Percentiles rank a stretch among this genome's conserved stretches.
Evolutionary conservation across 176 grass and related monocot species (phyloP).

Genomic region (Echinochloa phyllopogon): DNA sequence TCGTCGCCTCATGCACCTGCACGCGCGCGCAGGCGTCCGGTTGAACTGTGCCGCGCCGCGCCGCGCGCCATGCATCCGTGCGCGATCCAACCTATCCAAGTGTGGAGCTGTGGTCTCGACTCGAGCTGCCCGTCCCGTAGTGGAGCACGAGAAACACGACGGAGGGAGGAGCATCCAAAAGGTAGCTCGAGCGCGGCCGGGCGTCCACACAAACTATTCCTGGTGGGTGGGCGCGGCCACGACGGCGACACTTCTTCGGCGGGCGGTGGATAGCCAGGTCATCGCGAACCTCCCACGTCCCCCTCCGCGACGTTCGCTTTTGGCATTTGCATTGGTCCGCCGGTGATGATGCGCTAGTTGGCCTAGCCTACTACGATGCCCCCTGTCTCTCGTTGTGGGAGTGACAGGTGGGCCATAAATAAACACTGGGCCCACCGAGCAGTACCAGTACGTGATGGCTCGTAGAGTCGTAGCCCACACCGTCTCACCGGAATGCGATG

Average conservation of each 20-base stretch:
- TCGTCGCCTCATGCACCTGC: no score
- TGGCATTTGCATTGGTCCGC: not conserved
- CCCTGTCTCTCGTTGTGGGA: accelerated
- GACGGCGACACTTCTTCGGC: not conserved
- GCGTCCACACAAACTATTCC: not conserved
- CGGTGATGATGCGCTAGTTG: not conserved
- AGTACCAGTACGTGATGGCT: not conserved
- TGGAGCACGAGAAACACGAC: constrained; percentile 36
- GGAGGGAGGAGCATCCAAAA: not conserved
- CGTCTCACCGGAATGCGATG: not conserved
- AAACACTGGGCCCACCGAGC: not conserved
- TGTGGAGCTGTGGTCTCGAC: no score
- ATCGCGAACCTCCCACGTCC: not conserved
- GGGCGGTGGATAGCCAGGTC: not conserved
- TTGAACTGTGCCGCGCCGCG: not conserved
- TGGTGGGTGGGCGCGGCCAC: constrained; percentile 1
- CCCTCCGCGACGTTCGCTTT: constrained; percentile 1
- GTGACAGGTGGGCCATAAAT: not conserved
- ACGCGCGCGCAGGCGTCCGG: not conserved
- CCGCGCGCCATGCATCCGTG: not conserved
- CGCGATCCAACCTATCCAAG: not conserved
- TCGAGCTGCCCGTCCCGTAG: not conserved
- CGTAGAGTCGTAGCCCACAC: not conserved
- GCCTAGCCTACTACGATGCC: not conserved
- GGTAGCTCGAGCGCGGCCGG: not conserved